Evolutionary conservation across 176 grass and related monocot species (phyloP).

Genomic region (Guadua angustifolia): DNA sequence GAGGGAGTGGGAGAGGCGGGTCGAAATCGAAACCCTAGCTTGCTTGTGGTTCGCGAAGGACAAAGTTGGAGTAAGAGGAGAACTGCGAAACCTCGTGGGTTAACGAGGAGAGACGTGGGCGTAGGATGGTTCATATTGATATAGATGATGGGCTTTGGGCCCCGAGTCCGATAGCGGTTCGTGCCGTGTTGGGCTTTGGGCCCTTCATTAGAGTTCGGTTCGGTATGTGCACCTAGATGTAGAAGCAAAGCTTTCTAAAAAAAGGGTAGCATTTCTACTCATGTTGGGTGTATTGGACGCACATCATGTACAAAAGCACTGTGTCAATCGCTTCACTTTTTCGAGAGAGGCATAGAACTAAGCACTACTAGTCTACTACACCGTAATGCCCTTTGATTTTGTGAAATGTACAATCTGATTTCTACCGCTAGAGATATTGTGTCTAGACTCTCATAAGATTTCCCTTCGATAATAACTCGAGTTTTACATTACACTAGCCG

Average conservation of each 20-base stretch:
- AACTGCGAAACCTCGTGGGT: conserved; percentile 14
- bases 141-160: not conserved
- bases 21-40: conserved; percentile 49
- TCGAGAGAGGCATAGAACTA: not conserved
- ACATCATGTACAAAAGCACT: not conserved
- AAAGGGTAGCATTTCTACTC: not conserved
- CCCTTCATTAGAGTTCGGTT: too few species aligned
- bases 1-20: not conserved
- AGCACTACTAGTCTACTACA: not conserved
- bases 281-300: not conserved
- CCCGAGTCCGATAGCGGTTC: too few species aligned
- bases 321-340: not conserved
- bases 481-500: not conserved
- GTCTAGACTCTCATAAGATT: not conserved
- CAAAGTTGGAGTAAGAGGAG: not conserved
- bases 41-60: conserved; percentile 9
- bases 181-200: too few species aligned
- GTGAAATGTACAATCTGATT: not conserved
- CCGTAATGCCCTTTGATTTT: not conserved
- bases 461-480: not conserved
- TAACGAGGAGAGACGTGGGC: not conserved
- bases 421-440: not conserved
- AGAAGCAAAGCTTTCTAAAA: too few species aligned
- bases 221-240: too few species aligned
- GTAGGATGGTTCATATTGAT: not conserved